Conservation (phyloP, 2,329 filamentous ascomycete genomes). For the Camillea tinctor region DNA sequence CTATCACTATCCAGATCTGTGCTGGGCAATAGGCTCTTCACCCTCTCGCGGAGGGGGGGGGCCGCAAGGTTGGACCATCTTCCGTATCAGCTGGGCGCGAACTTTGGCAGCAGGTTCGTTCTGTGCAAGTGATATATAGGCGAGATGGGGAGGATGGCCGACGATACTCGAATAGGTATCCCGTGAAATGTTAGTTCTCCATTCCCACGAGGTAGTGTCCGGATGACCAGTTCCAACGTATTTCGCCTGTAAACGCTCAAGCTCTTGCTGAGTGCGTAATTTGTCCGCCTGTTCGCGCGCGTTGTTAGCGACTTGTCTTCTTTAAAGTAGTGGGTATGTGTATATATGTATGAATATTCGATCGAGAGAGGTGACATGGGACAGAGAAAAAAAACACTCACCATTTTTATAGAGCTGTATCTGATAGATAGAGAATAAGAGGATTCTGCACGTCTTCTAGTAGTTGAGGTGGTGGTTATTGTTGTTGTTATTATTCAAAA, state of each 20-base stretch:
- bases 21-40: slow-evolving; percentile 32
- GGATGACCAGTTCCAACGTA: slow-evolving; percentile 95
- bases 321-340: neutral
- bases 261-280: slow-evolving; percentile 94
- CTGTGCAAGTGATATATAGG: slow-evolving; percentile 86
- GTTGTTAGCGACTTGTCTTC: slow-evolving; percentile 6
- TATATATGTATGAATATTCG: neutral
- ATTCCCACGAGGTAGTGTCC: slow-evolving; percentile 97
- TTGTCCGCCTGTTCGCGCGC: slow-evolving; percentile 74
- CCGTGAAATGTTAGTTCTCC: slow-evolving; percentile 91
- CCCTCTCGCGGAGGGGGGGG: slow-evolving; percentile 58
- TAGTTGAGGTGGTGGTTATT: slow-evolving; percentile 2
- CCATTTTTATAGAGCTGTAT: neutral
- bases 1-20: slow-evolving; percentile 7
- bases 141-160: slow-evolving; percentile 83
- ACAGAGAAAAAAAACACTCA: neutral
- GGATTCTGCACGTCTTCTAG: neutral
- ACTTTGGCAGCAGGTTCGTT: slow-evolving; percentile 82
- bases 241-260: slow-evolving; percentile 93
- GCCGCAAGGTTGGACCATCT: slow-evolving; percentile 65
- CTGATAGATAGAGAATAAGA: neutral
- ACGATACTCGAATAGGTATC: slow-evolving; percentile 88
- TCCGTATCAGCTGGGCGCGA: slow-evolving; percentile 76
- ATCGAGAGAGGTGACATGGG: neutral
- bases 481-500: neutral